Evolutionary conservation across 306 rosid species (phyloP).

Genomic region (Senna siamea): DNA sequence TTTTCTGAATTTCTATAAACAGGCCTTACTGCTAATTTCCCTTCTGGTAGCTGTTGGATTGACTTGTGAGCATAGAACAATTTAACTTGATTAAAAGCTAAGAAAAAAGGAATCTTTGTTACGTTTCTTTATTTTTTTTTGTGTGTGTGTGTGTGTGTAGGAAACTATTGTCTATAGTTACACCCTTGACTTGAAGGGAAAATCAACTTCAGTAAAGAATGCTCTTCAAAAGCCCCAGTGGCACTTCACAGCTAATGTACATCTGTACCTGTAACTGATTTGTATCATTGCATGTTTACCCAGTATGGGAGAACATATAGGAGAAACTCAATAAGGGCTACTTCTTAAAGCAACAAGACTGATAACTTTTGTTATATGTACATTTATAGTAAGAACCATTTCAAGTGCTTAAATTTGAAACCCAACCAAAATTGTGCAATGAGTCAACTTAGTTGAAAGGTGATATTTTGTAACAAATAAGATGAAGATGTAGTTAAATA

Average conservation of each 20-base stretch:
- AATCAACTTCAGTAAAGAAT: conserved; percentile 11
- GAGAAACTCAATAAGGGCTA: conserved; percentile 26
- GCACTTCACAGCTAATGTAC: conserved; percentile 20
- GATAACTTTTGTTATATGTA: neutral
- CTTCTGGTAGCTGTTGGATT: neutral
- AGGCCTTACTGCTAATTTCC: neutral
- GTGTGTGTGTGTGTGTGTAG: neutral
- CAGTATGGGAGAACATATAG: neutral
- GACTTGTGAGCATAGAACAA: neutral
- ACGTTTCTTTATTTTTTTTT: neutral
- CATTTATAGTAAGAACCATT: conserved; percentile 27
- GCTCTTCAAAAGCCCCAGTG: conserved; percentile 1
- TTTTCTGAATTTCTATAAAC: neutral
- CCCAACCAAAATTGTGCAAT: conserved; percentile 16
- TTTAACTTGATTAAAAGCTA: neutral
- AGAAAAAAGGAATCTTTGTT: neutral
- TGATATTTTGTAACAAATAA: neutral
- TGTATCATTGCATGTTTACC: neutral
- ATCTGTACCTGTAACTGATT: neutral
- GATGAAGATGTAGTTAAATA: conserved; percentile 21
- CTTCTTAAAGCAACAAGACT: neutral
- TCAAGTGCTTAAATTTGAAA: conserved; percentile 8
- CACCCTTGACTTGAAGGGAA: conserved; percentile 19
- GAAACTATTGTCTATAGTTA: conserved; percentile 1
- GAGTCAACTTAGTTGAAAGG: neutral